Base-by-base conservation (phyloP, 441 rosid species). In the Populus hybrid region DNA sequence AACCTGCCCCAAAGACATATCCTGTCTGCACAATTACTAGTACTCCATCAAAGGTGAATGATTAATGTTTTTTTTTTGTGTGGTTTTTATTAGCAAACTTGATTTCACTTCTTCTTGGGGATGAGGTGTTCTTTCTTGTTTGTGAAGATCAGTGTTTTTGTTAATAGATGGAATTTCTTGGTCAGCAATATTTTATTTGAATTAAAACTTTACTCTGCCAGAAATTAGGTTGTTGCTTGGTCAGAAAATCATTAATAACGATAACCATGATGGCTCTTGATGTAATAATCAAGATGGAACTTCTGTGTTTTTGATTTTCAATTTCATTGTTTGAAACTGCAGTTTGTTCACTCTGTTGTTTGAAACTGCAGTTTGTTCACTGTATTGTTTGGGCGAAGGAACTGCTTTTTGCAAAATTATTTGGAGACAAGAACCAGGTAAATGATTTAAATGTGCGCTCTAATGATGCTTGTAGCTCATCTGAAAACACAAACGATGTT, bases 371-470 rank as follows among this genome's bases (percentile, higher is more conserved):
- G 99, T 96, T 96, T 89, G 94, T 96, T 86, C 99, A 96, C 84
- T 96, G 99, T 83, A 87, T 96, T 75, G 99, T 96, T n/a, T 96
- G 99, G 99, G 98, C 99, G 11, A 96, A 93, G 83, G 99, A 96
- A 71, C 85, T 96, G 73, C 97, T 96, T 78, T 96, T 96, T 87
- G 94, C 98, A 1, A 94, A 96, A 88, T 81, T 94, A 86, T 93
- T 96, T 88, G 99, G 99, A 26, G 99, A 96, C 86, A 93, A 88
- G 82, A 93, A 91, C 82, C 97, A 88, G 80, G 99, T 88, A 70
- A 96, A 96, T 89, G 99, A 96, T 89, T 87, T 96, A 70, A 96
- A 94, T 76, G 97, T 96, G 74, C 98, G 90, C 50, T 87, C 99
- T 63, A 88, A 81, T 84, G 94, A 86, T 80, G 80, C 91, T 77